Evolutionary conservation across 495 filamentous ascomycete genomes (phyloP), one percentile per base, ranked within the genome.

Genomic region (Aspergillus coremiiformis): DNA sequence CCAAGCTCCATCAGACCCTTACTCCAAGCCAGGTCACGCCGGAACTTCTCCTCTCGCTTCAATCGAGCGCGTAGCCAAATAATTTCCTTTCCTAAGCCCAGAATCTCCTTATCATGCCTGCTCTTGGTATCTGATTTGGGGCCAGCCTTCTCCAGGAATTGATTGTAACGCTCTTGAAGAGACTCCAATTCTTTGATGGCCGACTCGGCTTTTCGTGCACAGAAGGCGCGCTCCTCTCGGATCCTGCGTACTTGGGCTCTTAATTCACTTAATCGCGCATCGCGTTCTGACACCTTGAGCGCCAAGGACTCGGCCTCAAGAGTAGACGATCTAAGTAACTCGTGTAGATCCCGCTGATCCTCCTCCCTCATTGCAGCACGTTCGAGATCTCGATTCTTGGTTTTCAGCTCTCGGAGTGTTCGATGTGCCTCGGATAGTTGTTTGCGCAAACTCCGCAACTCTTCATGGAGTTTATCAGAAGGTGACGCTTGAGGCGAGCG

Each of bases 21-120:
- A 87, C 66, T 86, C 86, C 74, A 95, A 21, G 83, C 85, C 47
- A 91, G 72, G 54, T 87, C 86, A 39, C 74, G 76, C 42, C 93
- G 76, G 69, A 97, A 84, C 47, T 78, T 81, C 59, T 86, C 81
- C 70, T 96, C 92, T 20, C 93, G 78, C 63, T 80, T 76, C 65
- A 84, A 83, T 45, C 83, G 79, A 4, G 87, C 89, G 52, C 84
- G 78, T 52, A 97, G 80, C 84, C 87, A 98, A 55, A 90, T 76
- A 58, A 96, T 92, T 66, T 96, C 90, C 68, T 91, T 85, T 53
- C 79, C 81, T 63, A 98, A 74, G 10, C 90, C 90, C 43, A 82
- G 78, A 26, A 96, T 76, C 69, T 97, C 94, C 58, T 84, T 85
- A 53, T 78, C 78, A 57, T 96, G 91, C 44, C 78, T 72, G 49